These are phyloP conservation scores for Diplocarpon rosae DNA, from an alignment of 2,329 filamentous ascomycete species.

Conservation along the genomic window DNA sequence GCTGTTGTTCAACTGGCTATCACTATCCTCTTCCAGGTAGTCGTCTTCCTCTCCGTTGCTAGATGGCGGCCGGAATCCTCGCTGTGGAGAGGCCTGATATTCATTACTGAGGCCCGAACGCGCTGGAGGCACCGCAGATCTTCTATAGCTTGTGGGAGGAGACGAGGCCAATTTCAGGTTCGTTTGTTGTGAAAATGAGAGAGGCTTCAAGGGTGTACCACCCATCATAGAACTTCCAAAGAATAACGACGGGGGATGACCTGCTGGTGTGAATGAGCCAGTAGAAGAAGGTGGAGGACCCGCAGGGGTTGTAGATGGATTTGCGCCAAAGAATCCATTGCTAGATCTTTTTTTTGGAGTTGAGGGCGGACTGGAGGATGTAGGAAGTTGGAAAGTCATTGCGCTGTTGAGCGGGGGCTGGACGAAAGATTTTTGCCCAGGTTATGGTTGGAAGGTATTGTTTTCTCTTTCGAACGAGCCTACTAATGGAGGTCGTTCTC, in stretches of 20 bases:
- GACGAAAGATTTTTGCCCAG: too few relatives aligned
- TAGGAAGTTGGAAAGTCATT: constrained; percentile 18
- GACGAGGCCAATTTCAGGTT: constrained; percentile 17
- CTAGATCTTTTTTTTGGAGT: constrained; percentile 27
- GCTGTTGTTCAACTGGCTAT: constrained; percentile 2
- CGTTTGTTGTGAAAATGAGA: constrained; percentile 29
- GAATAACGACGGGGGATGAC: constrained; percentile 38
- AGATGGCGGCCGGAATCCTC: constrained; percentile 30
- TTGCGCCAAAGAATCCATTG: constrained; percentile 22
- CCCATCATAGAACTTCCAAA: constrained; percentile 40
- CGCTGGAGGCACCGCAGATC: constrained; percentile 8
- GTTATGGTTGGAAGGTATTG: too few relatives aligned
- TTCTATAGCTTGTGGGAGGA: constrained; percentile 12
- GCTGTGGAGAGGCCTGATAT: constrained; percentile 25
- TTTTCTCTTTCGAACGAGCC: too few relatives aligned
- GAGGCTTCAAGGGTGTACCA: constrained; percentile 19
- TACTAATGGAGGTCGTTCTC: too few relatives aligned
- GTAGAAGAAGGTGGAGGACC: constrained; percentile 41
- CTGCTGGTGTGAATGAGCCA: constrained; percentile 44
- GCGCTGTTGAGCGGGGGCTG: neutral
- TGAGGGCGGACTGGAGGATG: constrained; percentile 25
- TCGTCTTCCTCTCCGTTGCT: constrained; percentile 30
- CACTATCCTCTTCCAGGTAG: constrained; percentile 29
- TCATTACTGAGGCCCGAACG: constrained; percentile 42
- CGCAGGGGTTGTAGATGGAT: constrained; percentile 45